Evolutionary conservation across 306 rosid genomes (phyloP).

Genomic region (Acacia acuminata): DNA sequence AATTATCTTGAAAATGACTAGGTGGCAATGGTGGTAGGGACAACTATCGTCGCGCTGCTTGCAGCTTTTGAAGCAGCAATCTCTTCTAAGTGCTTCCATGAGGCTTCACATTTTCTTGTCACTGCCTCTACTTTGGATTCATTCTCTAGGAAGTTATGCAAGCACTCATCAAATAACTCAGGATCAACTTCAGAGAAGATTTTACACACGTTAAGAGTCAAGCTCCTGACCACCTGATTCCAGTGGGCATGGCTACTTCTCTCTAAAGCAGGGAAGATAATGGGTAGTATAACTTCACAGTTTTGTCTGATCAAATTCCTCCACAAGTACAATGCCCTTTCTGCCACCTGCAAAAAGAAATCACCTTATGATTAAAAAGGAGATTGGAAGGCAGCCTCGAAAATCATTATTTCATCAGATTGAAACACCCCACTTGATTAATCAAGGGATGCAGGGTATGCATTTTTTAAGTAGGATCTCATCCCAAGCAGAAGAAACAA

Average conservation of each 20-base stretch:
- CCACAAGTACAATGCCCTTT: conserved; percentile 86
- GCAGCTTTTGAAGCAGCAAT: conserved; percentile 56
- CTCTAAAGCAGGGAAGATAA: conserved; percentile 79
- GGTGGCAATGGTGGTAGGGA: not conserved
- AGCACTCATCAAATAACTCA: conserved; percentile 67
- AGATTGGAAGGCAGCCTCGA: not conserved
- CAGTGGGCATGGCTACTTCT: conserved; percentile 68
- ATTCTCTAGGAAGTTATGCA: conserved; percentile 57
- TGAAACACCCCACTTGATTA: not conserved
- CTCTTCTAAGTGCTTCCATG: conserved; percentile 76
- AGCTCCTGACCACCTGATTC: conserved; percentile 83
- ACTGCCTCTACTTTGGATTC: conserved; percentile 52
- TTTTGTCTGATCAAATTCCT: conserved; percentile 75
- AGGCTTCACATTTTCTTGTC: conserved; percentile 54
- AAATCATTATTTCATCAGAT: not conserved
- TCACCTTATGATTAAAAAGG: not conserved
- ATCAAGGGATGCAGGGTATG: not conserved
- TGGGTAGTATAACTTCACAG: conserved; percentile 67
- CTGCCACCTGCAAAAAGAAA: conserved; percentile 67
- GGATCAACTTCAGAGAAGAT: conserved; percentile 69
- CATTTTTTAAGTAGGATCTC: not conserved
- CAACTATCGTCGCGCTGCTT: conserved; percentile 16
- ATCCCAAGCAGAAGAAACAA: not conserved
- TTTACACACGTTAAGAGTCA: conserved; percentile 75
- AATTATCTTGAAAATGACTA: conserved; percentile 14